A percentile compares a stretch with the other conserved stretches of the same genome.
Evolutionary conservation across 257 asterid genomes (phyloP).

Genomic region (Parsonsia alboflavescens): DNA sequence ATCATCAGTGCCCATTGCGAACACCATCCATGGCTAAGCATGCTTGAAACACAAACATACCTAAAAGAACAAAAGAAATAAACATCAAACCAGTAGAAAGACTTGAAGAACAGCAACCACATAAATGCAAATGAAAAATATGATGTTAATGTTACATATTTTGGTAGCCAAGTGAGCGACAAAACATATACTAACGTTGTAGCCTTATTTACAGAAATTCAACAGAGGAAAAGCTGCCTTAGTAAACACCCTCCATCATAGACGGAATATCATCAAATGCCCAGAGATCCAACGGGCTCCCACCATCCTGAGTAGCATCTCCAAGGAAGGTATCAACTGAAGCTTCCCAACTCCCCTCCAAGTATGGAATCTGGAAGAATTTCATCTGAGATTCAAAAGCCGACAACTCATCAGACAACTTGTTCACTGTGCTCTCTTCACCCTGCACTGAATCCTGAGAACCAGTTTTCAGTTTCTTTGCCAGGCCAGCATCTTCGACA

Average conservation of each 20-base stretch:
- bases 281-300: conserved; percentile 68
- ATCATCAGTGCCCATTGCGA: conserved; percentile 20
- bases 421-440: conserved; percentile 23
- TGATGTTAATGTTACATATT: neutral
- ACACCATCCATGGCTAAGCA: conserved; percentile 58
- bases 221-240: conserved; percentile 20
- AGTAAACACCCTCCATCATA: conserved; percentile 51
- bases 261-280: conserved; percentile 55
- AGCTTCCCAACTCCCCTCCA: conserved; percentile 71
- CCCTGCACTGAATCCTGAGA: conserved; percentile 22
- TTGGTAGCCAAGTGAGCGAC: neutral
- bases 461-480: conserved; percentile 46
- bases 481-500: conserved; percentile 38
- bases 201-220: conserved; percentile 69
- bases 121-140: conserved; percentile 5
- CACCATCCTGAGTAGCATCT: conserved; percentile 48
- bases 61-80: conserved; percentile 20
- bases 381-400: conserved; percentile 64
- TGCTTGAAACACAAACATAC: conserved; percentile 39
- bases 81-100: conserved; percentile 17
- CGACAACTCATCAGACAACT: conserved; percentile 39
- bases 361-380: conserved; percentile 59
- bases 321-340: conserved; percentile 66
- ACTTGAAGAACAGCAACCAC: neutral
- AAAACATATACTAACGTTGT: conserved; percentile 45